phyloP scores from a whole-genome alignment of 352 stramenopile species.

The Pythium periplocum region DNA sequence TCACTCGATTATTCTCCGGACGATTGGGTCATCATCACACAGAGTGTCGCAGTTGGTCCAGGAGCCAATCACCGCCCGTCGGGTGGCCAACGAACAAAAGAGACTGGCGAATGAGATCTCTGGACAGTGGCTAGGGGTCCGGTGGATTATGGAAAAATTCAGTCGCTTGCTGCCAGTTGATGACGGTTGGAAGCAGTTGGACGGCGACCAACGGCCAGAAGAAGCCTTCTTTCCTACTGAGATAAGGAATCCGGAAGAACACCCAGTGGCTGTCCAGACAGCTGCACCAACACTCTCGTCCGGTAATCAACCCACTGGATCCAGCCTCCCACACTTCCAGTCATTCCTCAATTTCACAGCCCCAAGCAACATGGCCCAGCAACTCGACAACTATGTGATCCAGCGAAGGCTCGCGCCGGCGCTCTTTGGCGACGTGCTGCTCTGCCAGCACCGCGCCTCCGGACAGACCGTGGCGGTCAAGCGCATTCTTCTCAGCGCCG shows the following conservation, averaged over 20 bases:
- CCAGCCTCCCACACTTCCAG: slow-evolving; percentile 15
- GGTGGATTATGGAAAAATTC: slow-evolving; percentile 7
- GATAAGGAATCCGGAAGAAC: too few relatives aligned
- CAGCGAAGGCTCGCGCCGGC: slow-evolving; percentile 63
- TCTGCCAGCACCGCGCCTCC: slow-evolving; percentile 61
- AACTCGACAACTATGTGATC: slow-evolving; percentile 82
- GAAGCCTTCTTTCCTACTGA: too few relatives aligned
- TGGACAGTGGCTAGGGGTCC: slow-evolving; percentile 12
- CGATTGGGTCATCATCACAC: slow-evolving; percentile 1
- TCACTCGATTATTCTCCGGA: too few relatives aligned
- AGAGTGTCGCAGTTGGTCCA: not conserved
- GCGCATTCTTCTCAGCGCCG: slow-evolving; percentile 65
- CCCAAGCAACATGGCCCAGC: slow-evolving; percentile 23
- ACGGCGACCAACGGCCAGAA: too few relatives aligned
- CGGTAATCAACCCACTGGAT: slow-evolving; percentile 18
- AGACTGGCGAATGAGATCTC: not conserved
- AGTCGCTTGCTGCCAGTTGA: slow-evolving; percentile 3
- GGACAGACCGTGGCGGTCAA: slow-evolving; percentile 72
- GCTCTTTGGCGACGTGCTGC: slow-evolving; percentile 77
- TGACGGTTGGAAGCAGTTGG: slow-evolving; percentile 1
- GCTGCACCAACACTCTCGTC: slow-evolving; percentile 13
- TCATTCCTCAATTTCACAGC: not conserved
- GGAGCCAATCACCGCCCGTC: too few relatives aligned
- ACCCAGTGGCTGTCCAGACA: not conserved
- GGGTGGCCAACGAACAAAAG: too few relatives aligned